A percentile compares a stretch with the other conserved stretches of the same genome.
Conservation (phyloP, 352 stramenopile species). For the Globisporangium acanthophoron region DNA sequence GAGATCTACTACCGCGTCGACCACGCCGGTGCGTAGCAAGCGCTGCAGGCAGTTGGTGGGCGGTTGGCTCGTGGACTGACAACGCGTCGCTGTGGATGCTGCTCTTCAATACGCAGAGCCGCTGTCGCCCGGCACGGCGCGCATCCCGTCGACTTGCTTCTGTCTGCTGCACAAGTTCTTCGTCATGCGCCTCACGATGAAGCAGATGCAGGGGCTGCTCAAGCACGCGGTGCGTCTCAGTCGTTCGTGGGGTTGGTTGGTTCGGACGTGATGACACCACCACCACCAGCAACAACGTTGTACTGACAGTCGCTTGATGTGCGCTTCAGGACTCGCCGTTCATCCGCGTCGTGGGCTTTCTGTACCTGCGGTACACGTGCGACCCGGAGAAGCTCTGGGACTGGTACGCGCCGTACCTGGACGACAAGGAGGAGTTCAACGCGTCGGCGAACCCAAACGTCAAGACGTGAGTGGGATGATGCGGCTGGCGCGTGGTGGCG, state of each 20-base stretch:
- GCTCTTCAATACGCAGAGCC: slow-evolving; percentile 75
- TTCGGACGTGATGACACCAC: no score
- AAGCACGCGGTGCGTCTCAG: slow-evolving; percentile 61
- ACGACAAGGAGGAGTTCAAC: slow-evolving; percentile 93
- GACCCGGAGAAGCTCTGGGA: slow-evolving; percentile 91
- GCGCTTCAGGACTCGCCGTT: slow-evolving; percentile 89
- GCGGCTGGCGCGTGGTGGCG: background rate
- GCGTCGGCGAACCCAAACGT: slow-evolving; percentile 76
- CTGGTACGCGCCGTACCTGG: slow-evolving; percentile 95
- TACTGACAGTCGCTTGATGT: slow-evolving; percentile 1
- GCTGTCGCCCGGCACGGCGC: slow-evolving; percentile 85
- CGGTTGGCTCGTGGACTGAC: background rate
- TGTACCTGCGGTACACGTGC: slow-evolving; percentile 97
- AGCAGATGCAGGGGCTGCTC: slow-evolving; percentile 95
- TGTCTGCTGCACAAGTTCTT: slow-evolving; percentile 97
- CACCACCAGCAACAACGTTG: background rate
- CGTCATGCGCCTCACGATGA: slow-evolving; percentile 92
- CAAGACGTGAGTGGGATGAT: slow-evolving; percentile 46
- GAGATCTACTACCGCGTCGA: slow-evolving; percentile 90
- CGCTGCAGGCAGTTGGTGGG: background rate
- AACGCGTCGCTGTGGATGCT: background rate
- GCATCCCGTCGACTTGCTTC: slow-evolving; percentile 94
- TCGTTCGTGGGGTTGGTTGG: background rate
- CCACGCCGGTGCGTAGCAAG: slow-evolving; percentile 45
- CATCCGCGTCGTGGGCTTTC: slow-evolving; percentile 94